Evolutionary conservation across 116 monocot genomes (phyloP), one percentile per base, ranked within the genome.

Genomic region (Phalaenopsis hybrid): DNA sequence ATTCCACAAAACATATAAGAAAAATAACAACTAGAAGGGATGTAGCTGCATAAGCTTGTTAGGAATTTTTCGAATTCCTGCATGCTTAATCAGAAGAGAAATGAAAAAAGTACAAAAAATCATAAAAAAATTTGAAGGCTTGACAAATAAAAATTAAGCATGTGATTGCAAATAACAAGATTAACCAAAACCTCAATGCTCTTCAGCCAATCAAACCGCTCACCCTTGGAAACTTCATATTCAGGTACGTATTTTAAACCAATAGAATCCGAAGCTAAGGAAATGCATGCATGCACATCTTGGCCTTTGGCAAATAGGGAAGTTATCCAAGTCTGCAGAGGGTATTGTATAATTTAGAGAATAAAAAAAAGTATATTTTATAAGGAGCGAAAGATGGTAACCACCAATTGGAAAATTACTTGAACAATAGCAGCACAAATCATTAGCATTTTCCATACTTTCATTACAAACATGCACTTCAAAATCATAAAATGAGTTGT

Each of bases 121-220:
- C 33, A 28, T 21, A 31, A 70, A 33, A 33, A 70, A 37, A 1
- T 31, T 33, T 33, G 3, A 70, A 70, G 28, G 33, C 16, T 70
- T 31, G 33, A 70, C 28, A 34, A 15, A 37, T 33, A 50, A 50
- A 70, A 70, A 70, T 70, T 34, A 28, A 70, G 70, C 33, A 31
- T 12, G 75, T 28, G 13, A 77, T 12, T 16, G 23, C 41, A 44
- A 74, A 51, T 11, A 18, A 49, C 74, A 57, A 44, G 78, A 49
- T 33, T 81, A 49, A 91, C 91, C 92, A 91, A 88, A 79, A 96
- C 96, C 96, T 94, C 87, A 77, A 86, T 75, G 57, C 86, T 86
- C 44, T 85, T 74, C 79, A 90, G 65, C 92, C 96, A 94, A 84
- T 96, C 89, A 81, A 72, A 83, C 17, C 87, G 85, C 77, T 96